Evolutionary conservation across 2,329 filamentous ascomycete genomes (phyloP).

Genomic region (Fusarium circinatum): DNA sequence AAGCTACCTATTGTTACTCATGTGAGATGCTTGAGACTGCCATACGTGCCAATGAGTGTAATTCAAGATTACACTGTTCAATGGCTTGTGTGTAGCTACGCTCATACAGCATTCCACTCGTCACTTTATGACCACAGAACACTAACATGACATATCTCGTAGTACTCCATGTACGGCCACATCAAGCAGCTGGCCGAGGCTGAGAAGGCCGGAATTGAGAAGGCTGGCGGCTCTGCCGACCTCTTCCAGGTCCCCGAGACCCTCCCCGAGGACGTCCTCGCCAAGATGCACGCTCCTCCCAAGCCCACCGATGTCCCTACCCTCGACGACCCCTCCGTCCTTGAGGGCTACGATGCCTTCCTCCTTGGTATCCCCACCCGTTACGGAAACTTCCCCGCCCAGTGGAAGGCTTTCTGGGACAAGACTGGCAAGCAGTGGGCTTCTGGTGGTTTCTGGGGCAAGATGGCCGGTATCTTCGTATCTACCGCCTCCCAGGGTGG

Average conservation of each 20-base stretch:
- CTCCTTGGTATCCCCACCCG: conserved; percentile 95
- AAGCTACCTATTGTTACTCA: not conserved
- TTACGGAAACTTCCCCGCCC: conserved; percentile 96
- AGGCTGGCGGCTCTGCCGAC: conserved; percentile 83
- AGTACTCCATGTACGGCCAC: conserved; percentile 97
- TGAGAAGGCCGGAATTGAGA: conserved; percentile 89
- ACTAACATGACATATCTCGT: conserved; percentile 28
- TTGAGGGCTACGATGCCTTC: conserved; percentile 85
- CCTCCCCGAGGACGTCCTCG: conserved; percentile 81
- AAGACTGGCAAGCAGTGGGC: conserved; percentile 87
- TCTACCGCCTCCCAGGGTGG: conserved; percentile 86
- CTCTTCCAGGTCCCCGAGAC: conserved; percentile 93
- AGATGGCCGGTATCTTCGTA: conserved; percentile 91
- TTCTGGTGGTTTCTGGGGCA: conserved; percentile 80
- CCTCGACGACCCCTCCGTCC: conserved; percentile 64
- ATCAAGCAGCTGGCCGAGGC: conserved; percentile 85
- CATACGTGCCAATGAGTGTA: not conserved
- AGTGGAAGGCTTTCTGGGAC: conserved; percentile 97
- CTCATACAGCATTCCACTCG: not conserved
- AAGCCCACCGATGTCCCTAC: conserved; percentile 76
- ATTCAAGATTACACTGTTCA: not conserved
- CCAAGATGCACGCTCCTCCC: conserved; percentile 89
- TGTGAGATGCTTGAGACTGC: not conserved
- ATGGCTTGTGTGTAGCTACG: not conserved
- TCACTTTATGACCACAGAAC: not conserved